These are phyloP conservation scores for Talaromyces atroroseus DNA, from an alignment of 2,329 filamentous ascomycete species.

Conservation along the genomic window DNA sequence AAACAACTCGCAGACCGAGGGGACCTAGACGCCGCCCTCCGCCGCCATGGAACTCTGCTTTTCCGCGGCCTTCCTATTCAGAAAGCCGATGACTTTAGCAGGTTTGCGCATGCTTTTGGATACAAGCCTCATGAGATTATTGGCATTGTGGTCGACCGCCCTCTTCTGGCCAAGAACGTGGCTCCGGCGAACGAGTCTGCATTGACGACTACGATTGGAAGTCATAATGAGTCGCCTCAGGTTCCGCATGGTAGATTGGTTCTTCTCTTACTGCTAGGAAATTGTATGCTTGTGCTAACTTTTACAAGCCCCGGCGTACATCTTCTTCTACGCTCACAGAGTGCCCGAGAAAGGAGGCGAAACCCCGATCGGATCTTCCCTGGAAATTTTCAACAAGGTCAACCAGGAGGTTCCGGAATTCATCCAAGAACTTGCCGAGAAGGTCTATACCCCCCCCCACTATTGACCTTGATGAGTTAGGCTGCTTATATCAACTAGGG, in stretches of 20 bases:
- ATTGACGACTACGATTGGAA: constrained; percentile 46
- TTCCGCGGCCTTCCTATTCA: constrained; percentile 45
- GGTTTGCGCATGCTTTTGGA: constrained; percentile 47
- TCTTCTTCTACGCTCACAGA: constrained; percentile 46
- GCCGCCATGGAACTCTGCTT: constrained; percentile 43
- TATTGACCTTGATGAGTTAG: background rate
- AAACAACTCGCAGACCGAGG: constrained; percentile 24
- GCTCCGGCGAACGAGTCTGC: constrained; percentile 47
- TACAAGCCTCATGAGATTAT: constrained; percentile 48
- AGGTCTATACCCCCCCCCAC: constrained; percentile 24
- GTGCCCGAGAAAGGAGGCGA: constrained; percentile 29
- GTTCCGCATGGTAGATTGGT: constrained; percentile 38
- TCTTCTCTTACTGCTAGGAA: no score
- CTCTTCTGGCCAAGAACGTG: constrained; percentile 40
- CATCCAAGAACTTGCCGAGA: constrained; percentile 37
- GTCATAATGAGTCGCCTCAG: constrained; percentile 49
- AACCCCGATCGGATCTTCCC: constrained; percentile 45
- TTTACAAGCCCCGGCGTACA: constrained; percentile 40
- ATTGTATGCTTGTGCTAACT: background rate
- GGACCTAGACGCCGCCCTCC: constrained; percentile 37
- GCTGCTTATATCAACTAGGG: background rate
- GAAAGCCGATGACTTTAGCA: constrained; percentile 43
- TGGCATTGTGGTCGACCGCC: constrained; percentile 46
- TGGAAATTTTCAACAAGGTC: constrained; percentile 44
- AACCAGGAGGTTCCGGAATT: constrained; percentile 46